Evolutionary conservation across 2,329 filamentous ascomycete genomes (phyloP), one percentile per base, ranked within the genome.

Genomic region (Colletotrichum viniferum): DNA sequence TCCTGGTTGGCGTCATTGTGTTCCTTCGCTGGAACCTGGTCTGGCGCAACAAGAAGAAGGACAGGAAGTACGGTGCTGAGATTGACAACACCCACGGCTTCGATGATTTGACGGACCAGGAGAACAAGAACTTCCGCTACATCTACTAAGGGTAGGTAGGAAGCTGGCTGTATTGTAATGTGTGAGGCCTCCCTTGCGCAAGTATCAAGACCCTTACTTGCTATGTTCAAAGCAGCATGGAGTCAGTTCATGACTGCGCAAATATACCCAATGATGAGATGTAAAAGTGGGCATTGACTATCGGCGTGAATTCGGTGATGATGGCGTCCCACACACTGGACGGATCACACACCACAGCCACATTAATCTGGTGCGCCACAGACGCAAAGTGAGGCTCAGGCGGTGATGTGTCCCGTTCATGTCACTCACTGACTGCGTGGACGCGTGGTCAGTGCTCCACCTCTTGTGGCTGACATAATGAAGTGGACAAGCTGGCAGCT

Each of bases 1-100:
- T 82, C 26, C 68, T 80, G 13, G 76, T 82, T 6, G 71, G 76
- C 9, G 52, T 79, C 21, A 74, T 80, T 30, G 78, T 78, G 26
- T 28, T 81, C 21, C 77, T 82, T 3, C 76, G 80, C 28, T 69
- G 67, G 67, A 69, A 69, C 56, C 36, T 69, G 56, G 71, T 68
- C n/a, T 78, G 79, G 28, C 77, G 79, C 8, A 81, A 82, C 63
- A 78, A 76, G 68, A 58, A 55, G 26, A 72, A 76, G 72, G 69
- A 74, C 38, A 71, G 55, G 38, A 38, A 65, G 34, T 70, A 34
- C 26, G 69, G 43, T 18, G 65, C 28, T 14, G 64, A 76, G 73
- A 77, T 76, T 24, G 55, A 30, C 24, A 76, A 76, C 60, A 70
- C 64, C 8, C 69, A 74, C 26, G 76, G 76, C 18, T 78, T 78